These are phyloP conservation scores for Teratosphaeria epicoccoides DNA, from an alignment of 2,329 filamentous ascomycete species.

Conservation along the genomic window DNA sequence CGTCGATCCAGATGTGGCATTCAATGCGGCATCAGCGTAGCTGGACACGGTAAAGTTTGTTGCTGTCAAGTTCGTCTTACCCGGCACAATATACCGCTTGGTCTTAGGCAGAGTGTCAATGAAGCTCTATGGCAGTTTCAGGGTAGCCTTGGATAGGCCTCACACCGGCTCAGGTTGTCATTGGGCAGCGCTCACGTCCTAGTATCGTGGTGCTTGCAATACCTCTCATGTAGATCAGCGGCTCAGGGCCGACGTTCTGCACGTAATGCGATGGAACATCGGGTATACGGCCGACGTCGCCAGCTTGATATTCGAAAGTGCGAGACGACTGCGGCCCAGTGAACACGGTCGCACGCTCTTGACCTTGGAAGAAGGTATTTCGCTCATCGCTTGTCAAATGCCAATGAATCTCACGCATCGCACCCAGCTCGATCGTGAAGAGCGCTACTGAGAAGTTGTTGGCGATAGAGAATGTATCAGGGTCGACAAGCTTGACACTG, in stretches of 20 bases:
- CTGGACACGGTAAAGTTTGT: conserved; percentile 26
- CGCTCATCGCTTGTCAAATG: conserved; percentile 51
- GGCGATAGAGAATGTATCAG: conserved; percentile 47
- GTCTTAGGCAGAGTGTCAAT: conserved; percentile 27
- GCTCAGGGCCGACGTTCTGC: conserved; percentile 49
- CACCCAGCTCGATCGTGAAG: conserved; percentile 49
- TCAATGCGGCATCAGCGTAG: background rate
- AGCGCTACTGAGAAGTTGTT: conserved; percentile 45
- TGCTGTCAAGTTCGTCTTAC: conserved; percentile 26
- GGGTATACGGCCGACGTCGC: conserved; percentile 51
- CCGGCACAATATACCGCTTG: conserved; percentile 31
- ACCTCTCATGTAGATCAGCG: conserved; percentile 48
- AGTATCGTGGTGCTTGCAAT: conserved; percentile 42
- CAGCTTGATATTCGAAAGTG: conserved; percentile 50
- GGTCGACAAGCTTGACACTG: conserved; percentile 49
- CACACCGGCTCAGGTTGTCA: too few relatives aligned
- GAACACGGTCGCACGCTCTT: conserved; percentile 47
- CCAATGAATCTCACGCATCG: conserved; percentile 56
- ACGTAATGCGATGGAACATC: conserved; percentile 47
- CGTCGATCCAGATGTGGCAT: background rate
- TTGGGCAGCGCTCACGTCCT: conserved; percentile 47
- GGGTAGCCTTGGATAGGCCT: conserved; percentile 22
- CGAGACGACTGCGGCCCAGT: conserved; percentile 39
- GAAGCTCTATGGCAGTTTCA: conserved; percentile 23
- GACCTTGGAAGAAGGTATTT: conserved; percentile 49